Evolutionary conservation across 2,329 filamentous ascomycete species (phyloP), one percentile per base, ranked within the genome.

Genomic region (Aspergillus hortae): DNA sequence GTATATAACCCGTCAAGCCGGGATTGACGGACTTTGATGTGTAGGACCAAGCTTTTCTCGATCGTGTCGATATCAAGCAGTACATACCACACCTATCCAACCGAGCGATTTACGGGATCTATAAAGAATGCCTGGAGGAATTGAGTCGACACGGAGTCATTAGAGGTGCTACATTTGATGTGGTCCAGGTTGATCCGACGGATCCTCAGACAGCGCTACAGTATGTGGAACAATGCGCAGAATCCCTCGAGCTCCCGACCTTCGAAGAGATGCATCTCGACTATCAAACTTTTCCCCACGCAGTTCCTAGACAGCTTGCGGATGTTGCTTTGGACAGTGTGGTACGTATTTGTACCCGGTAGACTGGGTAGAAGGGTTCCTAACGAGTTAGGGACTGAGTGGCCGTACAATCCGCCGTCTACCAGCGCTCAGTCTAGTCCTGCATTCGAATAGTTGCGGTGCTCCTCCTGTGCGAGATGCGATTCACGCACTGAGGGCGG

Each of bases 21-120:
- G 23, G 12, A 14, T 12, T 41, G 17, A 46, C 14, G 30, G 3
- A 40, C 32, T 17, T 15, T 40, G 21, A 35, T 32, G 23, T 25
- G 17, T 40, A 68, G 62, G 76, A 80, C 52, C 56, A 67, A 4
- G 77, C 77, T 1, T 80, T 80, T 55, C 63, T 79, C 11, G 76
- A 80, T 51, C 70, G 77, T 2, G 71, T 78, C 19, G 75, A 78
- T 54, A 69, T 79, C 52, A 74, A 76, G 52, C 71, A 79, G 51
- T 62, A 66, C 44, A 66, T 80, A 15, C 72, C 72, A 4, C 63
- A 63, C 5, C 72, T 78, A 6, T 70, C 67, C 4, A 54, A 62
- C 2, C 62, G 64, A 30, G 72, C 71, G 3, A 69, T 74, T 14
- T 80, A 80, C 58, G 72, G 76, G 48, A 79, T 80, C 44, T 72